Evolutionary conservation across 176 grass and related monocot genomes (phyloP), one percentile per base, ranked within the genome.

Genomic region (Carex cristatella): DNA sequence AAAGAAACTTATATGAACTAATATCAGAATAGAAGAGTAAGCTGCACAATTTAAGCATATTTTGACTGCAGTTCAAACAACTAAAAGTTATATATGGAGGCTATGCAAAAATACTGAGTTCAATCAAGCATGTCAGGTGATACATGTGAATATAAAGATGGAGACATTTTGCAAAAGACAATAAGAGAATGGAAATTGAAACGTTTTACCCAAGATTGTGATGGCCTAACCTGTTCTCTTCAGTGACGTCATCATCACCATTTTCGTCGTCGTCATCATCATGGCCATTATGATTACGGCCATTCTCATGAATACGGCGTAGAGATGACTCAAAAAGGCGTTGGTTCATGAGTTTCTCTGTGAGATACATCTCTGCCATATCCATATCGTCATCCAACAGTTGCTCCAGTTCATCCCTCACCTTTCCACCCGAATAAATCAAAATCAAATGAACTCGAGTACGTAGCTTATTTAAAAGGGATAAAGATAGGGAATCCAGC

Each of bases 361-460:
- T 95, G 84, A 95, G 87, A 85, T 95, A 95, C 91, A 95, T 95
- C 87, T 95, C 93, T 86, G 93, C 93, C 93, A 95, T 95, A 79
- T 95, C 93, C 93, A 95, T 95, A 90, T 95, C 93, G 89, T 95
- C 93, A 86, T 95, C 93, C 80, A 95, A 87, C 83, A 95, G 88
- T 85, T 93, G 93, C 84, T 95, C 93, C 55, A 95, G 89, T 67
- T 95, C 93, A 91, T 95, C 91, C 56, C 93, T 93, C 69, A 95
- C 93, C 93, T 95, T 78, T 46, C 23, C 79, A 46, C 75, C 28
- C 73, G 5, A 82, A 54, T 74, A 76, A 87, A 79, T 49, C 42
- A 65, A 31, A 53, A 69, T 69, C 54, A 82, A 28, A 40, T 65
- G 32, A 79, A 59, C 2, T 65, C 14, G 48, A 65, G 10, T 13